Conservation (phyloP, 306 rosid genomes). For the Gynostemma pentaphyllum region DNA sequence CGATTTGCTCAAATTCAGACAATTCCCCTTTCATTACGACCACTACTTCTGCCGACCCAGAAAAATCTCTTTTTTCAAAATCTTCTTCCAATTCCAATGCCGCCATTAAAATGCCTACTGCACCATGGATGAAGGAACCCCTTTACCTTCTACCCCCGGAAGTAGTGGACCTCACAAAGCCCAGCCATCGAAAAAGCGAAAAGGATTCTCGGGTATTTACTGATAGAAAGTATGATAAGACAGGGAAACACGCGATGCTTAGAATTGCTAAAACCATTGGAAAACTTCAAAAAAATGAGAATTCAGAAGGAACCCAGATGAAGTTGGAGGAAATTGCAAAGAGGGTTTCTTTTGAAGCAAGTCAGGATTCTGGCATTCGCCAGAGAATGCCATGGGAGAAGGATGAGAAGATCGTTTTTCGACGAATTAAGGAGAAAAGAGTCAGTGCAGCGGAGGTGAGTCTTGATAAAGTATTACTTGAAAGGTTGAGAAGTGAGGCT, state of each 20-base stretch:
- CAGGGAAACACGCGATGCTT: slow-evolving; percentile 42
- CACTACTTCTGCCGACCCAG: slow-evolving; percentile 1
- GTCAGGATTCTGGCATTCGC: slow-evolving; percentile 8
- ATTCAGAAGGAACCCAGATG: slow-evolving; percentile 17
- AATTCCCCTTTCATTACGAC: slow-evolving; percentile 16
- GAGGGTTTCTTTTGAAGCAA: slow-evolving; percentile 27
- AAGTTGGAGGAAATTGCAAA: slow-evolving; percentile 24
- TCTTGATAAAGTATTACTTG: slow-evolving; percentile 47
- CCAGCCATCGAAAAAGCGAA: slow-evolving; percentile 13
- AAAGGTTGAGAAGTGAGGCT: slow-evolving; percentile 60
- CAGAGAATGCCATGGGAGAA: slow-evolving; percentile 78
- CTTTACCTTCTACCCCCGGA: slow-evolving; percentile 46
- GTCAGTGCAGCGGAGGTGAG: slow-evolving; percentile 40
- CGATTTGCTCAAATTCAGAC: slow-evolving; percentile 7
- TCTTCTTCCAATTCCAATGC: slow-evolving; percentile 20
- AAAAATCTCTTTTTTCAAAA: background rate
- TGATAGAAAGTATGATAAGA: slow-evolving; percentile 25
- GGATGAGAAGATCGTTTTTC: slow-evolving; percentile 30
- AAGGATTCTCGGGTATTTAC: slow-evolving; percentile 21
- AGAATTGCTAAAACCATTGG: slow-evolving; percentile 39
- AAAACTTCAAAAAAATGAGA: slow-evolving; percentile 23
- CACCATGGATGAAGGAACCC: slow-evolving; percentile 79
- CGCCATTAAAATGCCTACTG: slow-evolving; percentile 38
- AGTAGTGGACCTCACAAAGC: slow-evolving; percentile 30
- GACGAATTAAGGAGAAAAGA: slow-evolving; percentile 33